These are phyloP conservation scores for Cladosporium cucumerinum DNA, from an alignment of 2,329 filamentous ascomycete genomes.

Conservation along the genomic window DNA sequence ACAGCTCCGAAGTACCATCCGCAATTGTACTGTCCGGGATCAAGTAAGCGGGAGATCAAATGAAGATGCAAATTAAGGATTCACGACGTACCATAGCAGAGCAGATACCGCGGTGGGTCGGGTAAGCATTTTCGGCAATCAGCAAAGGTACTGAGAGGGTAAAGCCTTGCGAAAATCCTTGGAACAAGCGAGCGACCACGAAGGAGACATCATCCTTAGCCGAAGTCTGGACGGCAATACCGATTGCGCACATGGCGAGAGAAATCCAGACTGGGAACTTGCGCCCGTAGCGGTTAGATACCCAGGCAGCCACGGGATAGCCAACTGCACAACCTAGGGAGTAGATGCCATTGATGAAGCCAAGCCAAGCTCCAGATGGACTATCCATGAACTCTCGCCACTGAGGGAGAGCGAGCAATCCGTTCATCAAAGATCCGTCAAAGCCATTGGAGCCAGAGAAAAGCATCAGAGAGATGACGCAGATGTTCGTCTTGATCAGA, in stretches of 20 bases:
- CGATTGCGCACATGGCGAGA: neutral
- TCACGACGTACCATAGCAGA: constrained; percentile 48
- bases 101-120: constrained; percentile 63
- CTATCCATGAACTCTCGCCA: constrained; percentile 3
- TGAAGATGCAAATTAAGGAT: no score
- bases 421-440: constrained; percentile 23
- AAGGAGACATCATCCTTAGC: neutral
- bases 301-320: neutral
- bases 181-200: constrained; percentile 6
- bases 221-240: neutral
- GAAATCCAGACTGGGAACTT: neutral
- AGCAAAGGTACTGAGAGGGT: constrained; percentile 56
- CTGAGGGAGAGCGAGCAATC: constrained; percentile 1
- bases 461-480: constrained; percentile 9
- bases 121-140: constrained; percentile 64
- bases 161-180: constrained; percentile 9
- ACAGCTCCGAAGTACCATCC: constrained; percentile 35
- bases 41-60: neutral
- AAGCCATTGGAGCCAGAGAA: constrained; percentile 20
- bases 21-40: constrained; percentile 56
- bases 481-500: constrained; percentile 6
- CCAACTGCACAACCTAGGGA: neutral
- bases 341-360: constrained; percentile 6
- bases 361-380: neutral
- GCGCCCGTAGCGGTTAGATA: constrained; percentile 7